Base-by-base conservation (phyloP, 768 basidiomycete species). In the Gyrodon lividus region DNA sequence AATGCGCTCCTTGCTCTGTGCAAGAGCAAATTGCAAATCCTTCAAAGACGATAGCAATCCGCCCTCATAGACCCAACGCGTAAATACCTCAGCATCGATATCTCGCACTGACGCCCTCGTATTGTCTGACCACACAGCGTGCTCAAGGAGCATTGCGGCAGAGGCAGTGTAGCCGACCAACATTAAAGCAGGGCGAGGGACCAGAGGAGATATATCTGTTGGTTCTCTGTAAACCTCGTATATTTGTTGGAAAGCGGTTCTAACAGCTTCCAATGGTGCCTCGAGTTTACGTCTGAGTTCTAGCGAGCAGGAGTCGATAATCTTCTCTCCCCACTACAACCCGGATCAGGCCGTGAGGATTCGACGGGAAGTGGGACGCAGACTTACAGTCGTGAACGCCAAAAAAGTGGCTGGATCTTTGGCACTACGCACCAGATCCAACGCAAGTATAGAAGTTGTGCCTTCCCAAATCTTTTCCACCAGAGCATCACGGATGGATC, bases 381-480 rank as follows among this genome's bases (percentile, higher is more conserved):
- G 39, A 72, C 77, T 47, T 58, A 87, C 86, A 12, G 74, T 65
- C 7, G 71, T 59, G 56, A 84, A 87, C 0, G 81, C 70, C 13
- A 65, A 58, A 48, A 84, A 55, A 1, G 74, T 72, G 1, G 55
- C 53, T 14, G 72, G 72, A 54, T 81, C 77, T 39, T 70, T 68
- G 19, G 78, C 74, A 4, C 81, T 81, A 42, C 87, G 72, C 8
- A 80, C 69, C 34, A 89, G 70, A 62, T 92, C 88, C 44, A 89
- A 66, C 1, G 86, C 75, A 5, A 90, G 76, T 3, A 90, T 85
- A 0, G 79, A 80, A 13, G 77, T 74, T 0, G 87, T 88, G 0
- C 87, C 88, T 67, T 91, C 89, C 88, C 89, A 91, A 37, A 92
- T 89, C 59, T 83, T 86, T 69, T 91, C 89, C 12, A 90, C 89